Evolutionary conservation across 371 early-diverging fungal genomes (phyloP), one percentile per base, ranked within the genome.

Genomic region (Mortierella sp.): DNA sequence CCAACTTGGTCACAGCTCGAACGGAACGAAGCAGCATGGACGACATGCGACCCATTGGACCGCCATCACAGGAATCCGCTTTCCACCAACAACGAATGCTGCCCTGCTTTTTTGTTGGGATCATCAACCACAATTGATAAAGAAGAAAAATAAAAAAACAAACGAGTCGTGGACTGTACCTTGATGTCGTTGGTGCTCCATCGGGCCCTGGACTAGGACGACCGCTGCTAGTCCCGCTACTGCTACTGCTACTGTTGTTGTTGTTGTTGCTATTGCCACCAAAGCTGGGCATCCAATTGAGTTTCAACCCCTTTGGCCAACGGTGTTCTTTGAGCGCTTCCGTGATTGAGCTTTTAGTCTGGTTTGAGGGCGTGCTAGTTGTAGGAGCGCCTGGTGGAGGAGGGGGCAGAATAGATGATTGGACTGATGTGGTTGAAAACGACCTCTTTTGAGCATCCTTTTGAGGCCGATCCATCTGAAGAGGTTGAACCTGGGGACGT

Each of bases 261-360:
- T 43, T 47, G 12, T 55, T 64, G n/a, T 14, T 29, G 28, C 45
- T 57, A 40, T 31, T 56, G 22, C 53, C 40, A 8, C 53, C 47
- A 45, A 67, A 45, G 21, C 57, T 52, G 8, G 67, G 49, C 41
- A 67, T 54, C 68, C 63, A 67, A 43, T 72, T 72, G 40, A 74
- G 34, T 34, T 56, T 67, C 44, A 67, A 22, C 6, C 68, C 64
- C 29, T 67, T 74, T 21, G 74, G 57, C 74, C 67, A 67, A 21
- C 74, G 58, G 27, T 74, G 62, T 43, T 74, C 74, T 48, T 67
- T 67, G 16, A 67, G 54, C 2, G 74, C 57, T 24, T 72, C 72
- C 2, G 55, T 55, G 29, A 72, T 61, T 17, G 63, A 61, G 29
- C 47, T 50, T 22, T 47, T 59, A 9, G 66, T 37, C 29, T 54